Base-by-base conservation (phyloP, 2,329 filamentous ascomycete species). In the Nemania serpens region DNA sequence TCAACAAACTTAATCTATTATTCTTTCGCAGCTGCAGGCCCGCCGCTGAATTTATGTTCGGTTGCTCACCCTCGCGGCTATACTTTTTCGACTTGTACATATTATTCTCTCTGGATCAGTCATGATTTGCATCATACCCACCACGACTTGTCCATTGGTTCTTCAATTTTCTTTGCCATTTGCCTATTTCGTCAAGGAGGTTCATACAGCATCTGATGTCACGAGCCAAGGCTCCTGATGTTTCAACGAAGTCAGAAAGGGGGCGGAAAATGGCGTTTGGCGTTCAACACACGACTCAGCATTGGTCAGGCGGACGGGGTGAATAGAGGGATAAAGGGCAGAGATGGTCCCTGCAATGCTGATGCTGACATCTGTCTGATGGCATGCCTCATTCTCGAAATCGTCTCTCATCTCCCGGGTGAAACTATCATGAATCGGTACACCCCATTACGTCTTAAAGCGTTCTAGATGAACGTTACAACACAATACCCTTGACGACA, bases 51-150 rank as follows among this genome's bases (percentile, higher is more conserved):
- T 37, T 43, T 53, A 41, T 20, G 34, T 51, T 51, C 39, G 51
- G 25, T 53, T 47, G 53, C 47, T 29, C 22, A 48, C 2, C 17
- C 39, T 12, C 7, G 53, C 53, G 60, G 51, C 55, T 59, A 47
- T 62, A 58, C 43, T 39, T 46, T 61, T 64, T 69, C 62, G 57
- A 58, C 62, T 65, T 75, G 72, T 74, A 74, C 69, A 74, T 74
- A 74, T 71, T 68, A 20, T 59, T 29, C 54, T 36, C 61, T 68
- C 66, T 69, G 70, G 68, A 70, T 73, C 67, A 60, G 60, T 64
- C 66, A 65, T 68, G 66, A 67, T 72, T 69, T 73, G 71, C 72
- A 73, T 68, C 73, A 74, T 75, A 75, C 70, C 71, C 72, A 68
- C 68, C 62, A 68, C 65, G 68, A 69, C 62, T 66, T 66, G 61